These are phyloP conservation scores for Huiozyma sinensis DNA, from an alignment of 805 yeast species.

Conservation along the genomic window DNA sequence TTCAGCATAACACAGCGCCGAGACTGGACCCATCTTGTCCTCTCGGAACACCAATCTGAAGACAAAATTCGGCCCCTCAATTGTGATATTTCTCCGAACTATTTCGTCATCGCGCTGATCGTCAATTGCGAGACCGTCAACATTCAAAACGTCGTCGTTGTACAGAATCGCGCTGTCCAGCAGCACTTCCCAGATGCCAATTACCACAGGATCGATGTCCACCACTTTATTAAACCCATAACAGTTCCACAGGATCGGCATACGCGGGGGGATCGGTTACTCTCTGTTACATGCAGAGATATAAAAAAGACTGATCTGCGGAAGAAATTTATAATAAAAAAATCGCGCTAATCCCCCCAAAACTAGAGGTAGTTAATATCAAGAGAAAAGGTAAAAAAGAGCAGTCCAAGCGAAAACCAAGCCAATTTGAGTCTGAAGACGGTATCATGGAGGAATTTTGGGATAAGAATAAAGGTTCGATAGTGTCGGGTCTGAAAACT, in stretches of 20 bases:
- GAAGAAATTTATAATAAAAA: not conserved
- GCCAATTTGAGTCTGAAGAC: not conserved
- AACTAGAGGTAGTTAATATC: not conserved
- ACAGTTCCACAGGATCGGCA: constrained; percentile 11
- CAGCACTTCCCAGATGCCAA: constrained; percentile 6
- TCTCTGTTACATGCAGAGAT: too few species aligned
- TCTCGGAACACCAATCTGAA: not conserved
- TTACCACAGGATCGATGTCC: not conserved
- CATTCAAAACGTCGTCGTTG: not conserved
- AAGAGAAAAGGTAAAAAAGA: not conserved
- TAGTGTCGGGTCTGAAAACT: constrained; percentile 27
- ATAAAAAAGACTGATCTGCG: too few species aligned
- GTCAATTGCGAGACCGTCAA: not conserved
- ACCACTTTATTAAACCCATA: constrained; percentile 6
- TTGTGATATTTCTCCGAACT: not conserved
- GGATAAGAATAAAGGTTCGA: constrained; percentile 34
- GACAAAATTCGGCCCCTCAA: not conserved
- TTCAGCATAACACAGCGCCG: not conserved
- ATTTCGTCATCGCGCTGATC: not conserved
- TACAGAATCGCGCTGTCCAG: not conserved
- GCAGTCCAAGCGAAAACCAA: not conserved
- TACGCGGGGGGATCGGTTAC: not conserved
- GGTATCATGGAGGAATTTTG: constrained; percentile 26
- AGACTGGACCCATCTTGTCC: not conserved
- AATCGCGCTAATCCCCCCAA: not conserved